Evolutionary conservation across 345 rosid genomes (phyloP), one percentile per base, ranked within the genome.

Genomic region (Lepidium aucheri): DNA sequence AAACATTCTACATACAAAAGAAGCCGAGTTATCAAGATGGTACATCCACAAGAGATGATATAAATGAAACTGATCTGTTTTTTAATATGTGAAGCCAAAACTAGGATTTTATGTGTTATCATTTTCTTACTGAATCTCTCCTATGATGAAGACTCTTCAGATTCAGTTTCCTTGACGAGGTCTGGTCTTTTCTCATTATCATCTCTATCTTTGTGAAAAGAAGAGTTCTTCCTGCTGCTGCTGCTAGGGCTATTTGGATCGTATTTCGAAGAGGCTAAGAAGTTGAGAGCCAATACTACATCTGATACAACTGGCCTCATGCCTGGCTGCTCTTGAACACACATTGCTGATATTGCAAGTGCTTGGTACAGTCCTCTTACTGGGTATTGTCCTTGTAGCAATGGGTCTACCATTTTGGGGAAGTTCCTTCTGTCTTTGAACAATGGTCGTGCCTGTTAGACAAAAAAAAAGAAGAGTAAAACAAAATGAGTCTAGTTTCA

Each of bases 291-390:
- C 68, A 73, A 72, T 43, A 92, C 96, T 17, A 92, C 98, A 73
- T 92, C 95, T 1, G 84, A 73, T 66, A 83, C 84, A 14, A 67
- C 80, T 0, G 98, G 98, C 40, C 98, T 77, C 86, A 84, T 78
- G 46, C 77, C 82, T 8, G 98, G 92, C 74, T 89, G 90, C 50
- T 92, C 98, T 64, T 92, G 98, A 22, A 92, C 90, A 7, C 98
- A 92, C 96, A 92, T 89, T 33, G 98, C 96, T 41, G 98, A 84
- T 4, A 92, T 84, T 13, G 96, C 98, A 35, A 92, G 84, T 3
- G 91, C 92, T 80, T 92, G 98, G 82, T 84, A 89, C 59, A 92
- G 60, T 42, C 98, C 93, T 77, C 87, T 83, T 4, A 76, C 52
- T 0, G 96, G 96, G 73, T 87, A 89, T 60, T 73, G 85, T 57